These are phyloP conservation scores for Pelargonium citronellum DNA, from an alignment of 441 rosid genomes.

Conservation along the genomic window DNA sequence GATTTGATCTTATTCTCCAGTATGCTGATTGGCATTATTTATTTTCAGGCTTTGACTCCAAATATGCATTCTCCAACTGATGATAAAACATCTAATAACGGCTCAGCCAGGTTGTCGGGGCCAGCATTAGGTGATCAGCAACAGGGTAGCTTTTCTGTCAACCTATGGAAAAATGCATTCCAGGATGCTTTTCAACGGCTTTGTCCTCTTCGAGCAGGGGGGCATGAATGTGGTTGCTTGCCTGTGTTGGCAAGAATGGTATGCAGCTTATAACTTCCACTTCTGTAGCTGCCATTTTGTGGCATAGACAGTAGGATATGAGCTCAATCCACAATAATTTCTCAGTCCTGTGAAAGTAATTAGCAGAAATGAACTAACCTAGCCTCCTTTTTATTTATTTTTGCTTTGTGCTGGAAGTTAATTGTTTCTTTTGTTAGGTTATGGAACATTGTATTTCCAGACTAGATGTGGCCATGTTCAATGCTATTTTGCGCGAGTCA, in stretches of 20 bases:
- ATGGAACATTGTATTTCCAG: slow-evolving; percentile 95
- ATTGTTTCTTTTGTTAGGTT: slow-evolving; percentile 38
- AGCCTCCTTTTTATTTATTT: slow-evolving; percentile 7
- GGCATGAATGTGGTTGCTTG: slow-evolving; percentile 92
- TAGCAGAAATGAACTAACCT: neutral
- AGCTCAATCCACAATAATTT: neutral
- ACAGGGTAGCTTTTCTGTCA: slow-evolving; percentile 66
- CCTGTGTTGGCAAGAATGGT: slow-evolving; percentile 73
- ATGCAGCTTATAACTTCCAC: slow-evolving; percentile 17
- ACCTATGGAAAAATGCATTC: slow-evolving; percentile 90
- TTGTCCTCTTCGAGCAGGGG: slow-evolving; percentile 94
- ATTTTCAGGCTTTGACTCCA: slow-evolving; percentile 74
- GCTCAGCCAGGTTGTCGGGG: slow-evolving; percentile 35
- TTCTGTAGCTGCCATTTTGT: slow-evolving; percentile 3
- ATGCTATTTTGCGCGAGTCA: slow-evolving; percentile 93
- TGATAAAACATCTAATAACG: slow-evolving; percentile 42
- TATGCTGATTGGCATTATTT: neutral
- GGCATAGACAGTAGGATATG: slow-evolving; percentile 4
- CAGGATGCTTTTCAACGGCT: slow-evolving; percentile 89
- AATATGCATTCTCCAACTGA: slow-evolving; percentile 71
- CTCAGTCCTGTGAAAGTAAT: neutral
- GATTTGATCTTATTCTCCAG: too few species aligned
- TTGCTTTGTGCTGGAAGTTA: neutral
- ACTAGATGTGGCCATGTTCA: slow-evolving; percentile 94
- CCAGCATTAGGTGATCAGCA: slow-evolving; percentile 39